Evolutionary conservation across 306 rosid species (phyloP).

Genomic region (Prunus fruticosa): DNA sequence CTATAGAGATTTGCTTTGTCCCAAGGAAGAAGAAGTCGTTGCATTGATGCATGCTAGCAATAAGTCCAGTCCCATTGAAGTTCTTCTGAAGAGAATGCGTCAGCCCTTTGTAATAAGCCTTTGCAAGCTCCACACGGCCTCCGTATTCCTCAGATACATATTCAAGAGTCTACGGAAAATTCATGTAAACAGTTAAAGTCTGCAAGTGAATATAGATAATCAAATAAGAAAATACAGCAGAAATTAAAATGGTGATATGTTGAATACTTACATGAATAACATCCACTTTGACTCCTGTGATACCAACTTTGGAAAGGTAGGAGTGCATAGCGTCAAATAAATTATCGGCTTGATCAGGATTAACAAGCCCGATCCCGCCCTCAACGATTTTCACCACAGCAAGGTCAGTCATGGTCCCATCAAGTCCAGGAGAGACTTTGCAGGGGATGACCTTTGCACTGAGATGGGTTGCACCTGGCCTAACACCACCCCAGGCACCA

Average conservation of each 20-base stretch:
- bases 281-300: slow-evolving; percentile 85
- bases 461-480: slow-evolving; percentile 68
- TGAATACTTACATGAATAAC: slow-evolving; percentile 65
- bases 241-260: background rate
- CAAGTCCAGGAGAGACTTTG: slow-evolving; percentile 67
- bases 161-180: slow-evolving; percentile 50
- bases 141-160: slow-evolving; percentile 66
- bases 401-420: slow-evolving; percentile 72
- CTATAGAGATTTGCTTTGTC: slow-evolving; percentile 63
- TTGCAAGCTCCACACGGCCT: slow-evolving; percentile 83
- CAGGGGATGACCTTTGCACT: slow-evolving; percentile 50
- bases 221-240: background rate
- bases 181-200: background rate
- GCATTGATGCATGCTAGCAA: slow-evolving; percentile 95
- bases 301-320: slow-evolving; percentile 58
- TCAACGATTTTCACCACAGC: slow-evolving; percentile 64
- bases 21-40: slow-evolving; percentile 92
- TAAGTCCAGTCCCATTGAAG: slow-evolving; percentile 71
- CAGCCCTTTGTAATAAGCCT: slow-evolving; percentile 66
- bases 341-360: slow-evolving; percentile 67
- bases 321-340: slow-evolving; percentile 85
- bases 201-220: background rate
- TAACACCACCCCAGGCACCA: slow-evolving; percentile 95
- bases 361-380: slow-evolving; percentile 78
- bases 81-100: slow-evolving; percentile 60